These are phyloP conservation scores for Akanthomyces lecanii DNA, from an alignment of 2,329 filamentous ascomycete species.

Conservation along the genomic window DNA sequence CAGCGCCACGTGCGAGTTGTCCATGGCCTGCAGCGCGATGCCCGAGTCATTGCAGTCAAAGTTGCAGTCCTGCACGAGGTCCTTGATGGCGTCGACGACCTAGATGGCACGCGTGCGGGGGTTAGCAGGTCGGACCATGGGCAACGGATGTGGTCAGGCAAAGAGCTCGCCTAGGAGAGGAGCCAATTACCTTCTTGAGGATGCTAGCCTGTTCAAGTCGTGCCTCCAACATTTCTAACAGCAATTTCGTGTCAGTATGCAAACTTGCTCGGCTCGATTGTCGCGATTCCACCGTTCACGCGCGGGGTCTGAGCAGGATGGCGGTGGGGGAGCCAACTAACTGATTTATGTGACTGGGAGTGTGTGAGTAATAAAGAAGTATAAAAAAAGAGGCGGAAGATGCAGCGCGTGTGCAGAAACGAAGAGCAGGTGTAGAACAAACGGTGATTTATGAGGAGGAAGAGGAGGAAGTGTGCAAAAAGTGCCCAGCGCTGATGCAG, in stretches of 20 bases:
- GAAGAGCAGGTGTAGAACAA: background rate
- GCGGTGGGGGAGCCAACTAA: constrained; percentile 1
- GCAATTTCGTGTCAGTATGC: constrained; percentile 1
- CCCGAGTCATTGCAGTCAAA: constrained; percentile 99
- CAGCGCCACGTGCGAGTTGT: constrained; percentile 98
- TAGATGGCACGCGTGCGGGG: constrained; percentile 33
- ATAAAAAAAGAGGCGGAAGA: background rate
- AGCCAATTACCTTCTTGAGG: constrained; percentile 78
- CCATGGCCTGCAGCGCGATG: constrained; percentile 98
- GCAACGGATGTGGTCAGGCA: background rate
- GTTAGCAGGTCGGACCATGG: constrained; percentile 21
- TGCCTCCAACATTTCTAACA: constrained; percentile 80
- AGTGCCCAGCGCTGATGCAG: constrained; percentile 21
- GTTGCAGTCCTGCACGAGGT: constrained; percentile 99
- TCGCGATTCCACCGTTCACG: background rate
- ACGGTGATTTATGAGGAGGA: background rate
- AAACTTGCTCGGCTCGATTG: background rate
- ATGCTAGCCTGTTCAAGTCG: constrained; percentile 89
- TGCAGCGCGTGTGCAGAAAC: background rate
- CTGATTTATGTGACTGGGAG: constrained; percentile 3
- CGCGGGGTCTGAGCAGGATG: background rate
- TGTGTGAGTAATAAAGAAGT: background rate
- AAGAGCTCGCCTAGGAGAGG: background rate
- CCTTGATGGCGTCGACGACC: constrained; percentile 99
- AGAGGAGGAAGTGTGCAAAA: constrained; percentile 2